A percentile compares a stretch with the other conserved stretches of the same genome.
phyloP scores from a whole-genome alignment of 2,329 filamentous ascomycete species.

The Aspergillus tubingensis region DNA sequence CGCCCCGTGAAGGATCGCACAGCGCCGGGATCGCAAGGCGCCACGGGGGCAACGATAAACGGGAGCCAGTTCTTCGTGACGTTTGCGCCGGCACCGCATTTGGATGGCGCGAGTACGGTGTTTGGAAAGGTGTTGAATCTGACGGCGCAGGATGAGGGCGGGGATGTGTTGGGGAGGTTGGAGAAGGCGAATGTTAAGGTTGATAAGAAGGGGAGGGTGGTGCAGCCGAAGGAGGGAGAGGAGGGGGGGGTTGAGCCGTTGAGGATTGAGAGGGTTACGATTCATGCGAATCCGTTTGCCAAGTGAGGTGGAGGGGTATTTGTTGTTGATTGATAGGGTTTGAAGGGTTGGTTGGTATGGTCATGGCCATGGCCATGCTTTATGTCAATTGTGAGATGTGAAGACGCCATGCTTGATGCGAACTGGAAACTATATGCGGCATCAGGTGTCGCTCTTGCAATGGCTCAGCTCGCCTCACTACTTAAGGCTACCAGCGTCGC shows the following conservation, averaged over 20 bases:
- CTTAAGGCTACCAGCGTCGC: background rate
- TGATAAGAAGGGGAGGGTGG: slow-evolving; percentile 63
- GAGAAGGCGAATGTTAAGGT: slow-evolving; percentile 62
- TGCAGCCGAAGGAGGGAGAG: slow-evolving; percentile 44
- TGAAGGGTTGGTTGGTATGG: background rate
- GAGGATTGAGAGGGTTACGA: slow-evolving; percentile 57
- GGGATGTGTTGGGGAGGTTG: slow-evolving; percentile 50
- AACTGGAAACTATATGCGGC: too few relatives aligned
- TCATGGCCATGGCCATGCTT: too few relatives aligned
- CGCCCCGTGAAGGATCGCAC: slow-evolving; percentile 48
- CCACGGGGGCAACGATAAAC: slow-evolving; percentile 47
- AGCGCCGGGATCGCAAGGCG: slow-evolving; percentile 50
- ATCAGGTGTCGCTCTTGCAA: background rate
- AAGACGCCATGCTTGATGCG: too few relatives aligned
- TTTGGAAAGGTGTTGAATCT: slow-evolving; percentile 61
- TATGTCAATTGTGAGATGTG: too few relatives aligned
- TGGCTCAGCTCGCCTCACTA: background rate
- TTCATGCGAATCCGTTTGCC: slow-evolving; percentile 68
- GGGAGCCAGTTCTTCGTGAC: slow-evolving; percentile 67
- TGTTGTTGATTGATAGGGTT: background rate
- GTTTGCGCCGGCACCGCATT: slow-evolving; percentile 61
- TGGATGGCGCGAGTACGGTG: slow-evolving; percentile 68
- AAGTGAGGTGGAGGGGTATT: slow-evolving; percentile 39
- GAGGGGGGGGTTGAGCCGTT: slow-evolving; percentile 51
- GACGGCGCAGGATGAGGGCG: slow-evolving; percentile 47